phyloP scores from a whole-genome alignment of 805 yeast genomes.

The Starmerella bacillaris region DNA sequence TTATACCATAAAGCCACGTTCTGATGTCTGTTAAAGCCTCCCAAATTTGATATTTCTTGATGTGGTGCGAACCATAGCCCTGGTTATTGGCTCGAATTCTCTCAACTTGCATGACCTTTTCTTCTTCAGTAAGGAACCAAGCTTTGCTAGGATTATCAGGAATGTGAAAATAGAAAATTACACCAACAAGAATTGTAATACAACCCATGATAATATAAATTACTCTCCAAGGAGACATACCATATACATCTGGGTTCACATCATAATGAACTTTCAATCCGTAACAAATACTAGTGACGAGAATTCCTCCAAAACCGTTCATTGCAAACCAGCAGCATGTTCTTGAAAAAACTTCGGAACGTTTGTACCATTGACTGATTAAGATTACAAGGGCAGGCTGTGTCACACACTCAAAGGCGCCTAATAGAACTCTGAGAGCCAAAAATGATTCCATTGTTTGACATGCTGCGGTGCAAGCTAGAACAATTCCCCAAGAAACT shows the following conservation, averaged over 20 bases:
- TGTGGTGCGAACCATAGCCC: conserved; percentile 39
- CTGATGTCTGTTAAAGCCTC: conserved; percentile 36
- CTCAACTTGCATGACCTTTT: conserved; percentile 31
- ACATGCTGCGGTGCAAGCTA: conserved; percentile 32
- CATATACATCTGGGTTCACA: conserved; percentile 5
- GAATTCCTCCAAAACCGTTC: conserved; percentile 29
- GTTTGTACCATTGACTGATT: conserved; percentile 41
- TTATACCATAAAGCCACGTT: conserved; percentile 31
- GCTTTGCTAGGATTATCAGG: conserved; percentile 37
- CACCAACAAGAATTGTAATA: conserved; percentile 36
- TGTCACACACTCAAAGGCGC: conserved; percentile 34
- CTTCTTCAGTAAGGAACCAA: conserved; percentile 26
- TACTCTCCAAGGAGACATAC: conserved; percentile 39
- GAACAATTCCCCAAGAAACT: conserved; percentile 41
- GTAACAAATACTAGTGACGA: conserved; percentile 17
- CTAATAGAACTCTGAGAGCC: conserved; percentile 31
- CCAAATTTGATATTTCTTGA: conserved; percentile 36
- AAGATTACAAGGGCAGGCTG: conserved; percentile 41
- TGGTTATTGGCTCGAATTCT: conserved; percentile 38
- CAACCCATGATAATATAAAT: conserved; percentile 43
- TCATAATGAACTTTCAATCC: conserved; percentile 11
- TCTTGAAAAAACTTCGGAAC: conserved; percentile 30
- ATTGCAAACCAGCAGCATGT: conserved; percentile 28
- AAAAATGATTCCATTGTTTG: conserved; percentile 29
- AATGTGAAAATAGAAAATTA: conserved; percentile 30